Base-by-base conservation (phyloP, 108 stramenopile species). In the Discostella pseudostelligera region DNA sequence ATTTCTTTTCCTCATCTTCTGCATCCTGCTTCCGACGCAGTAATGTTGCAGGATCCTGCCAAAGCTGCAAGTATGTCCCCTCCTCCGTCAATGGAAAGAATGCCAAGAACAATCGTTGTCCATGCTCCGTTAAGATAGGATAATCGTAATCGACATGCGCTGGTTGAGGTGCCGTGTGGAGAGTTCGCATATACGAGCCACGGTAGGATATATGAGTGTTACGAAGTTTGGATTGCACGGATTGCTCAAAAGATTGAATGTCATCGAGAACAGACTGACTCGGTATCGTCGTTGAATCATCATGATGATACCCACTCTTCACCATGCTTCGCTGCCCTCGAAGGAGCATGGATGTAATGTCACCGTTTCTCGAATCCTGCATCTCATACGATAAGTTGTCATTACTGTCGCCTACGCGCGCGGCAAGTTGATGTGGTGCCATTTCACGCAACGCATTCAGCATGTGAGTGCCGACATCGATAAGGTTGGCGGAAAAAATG, bases 111-210 rank as follows among this genome's bases (percentile, higher is more conserved):
- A 83, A 63, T 51, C 43, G 77, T 8, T 58, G 11, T 2, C 68
- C 63, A 46, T 70, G 29, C 39, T 76, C 37, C 12, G 73, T 45
- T 24, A 85, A 48, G 9, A 82, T 69, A 17, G 65, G 73, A 57
- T 81, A 87, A 10, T 76, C 68, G 53, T 82, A 88, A 67, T 88
- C 87, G n/a, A 88, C 83, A 72, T 88, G 87, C 1, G 87, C 74
- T n/a, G 83, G 83, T 58, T 88, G 87, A 22, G 79, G 71, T 8
- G 84, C 62, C 12, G 81, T 82, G 43, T 42, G 19, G 57, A 79
- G 76, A 1, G 86, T 84, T 37, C 67, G 55, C 70, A 87, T 65
- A 40, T 81, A 84, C 21, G 86, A 87, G 19, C 79, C 80, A 25
- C 73, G 51, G 32, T 74, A 74, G 1, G 65, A 60, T 42, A 67